Conservation (phyloP, 108 stramenopile genomes). For the Bacterosira constricta region DNA sequence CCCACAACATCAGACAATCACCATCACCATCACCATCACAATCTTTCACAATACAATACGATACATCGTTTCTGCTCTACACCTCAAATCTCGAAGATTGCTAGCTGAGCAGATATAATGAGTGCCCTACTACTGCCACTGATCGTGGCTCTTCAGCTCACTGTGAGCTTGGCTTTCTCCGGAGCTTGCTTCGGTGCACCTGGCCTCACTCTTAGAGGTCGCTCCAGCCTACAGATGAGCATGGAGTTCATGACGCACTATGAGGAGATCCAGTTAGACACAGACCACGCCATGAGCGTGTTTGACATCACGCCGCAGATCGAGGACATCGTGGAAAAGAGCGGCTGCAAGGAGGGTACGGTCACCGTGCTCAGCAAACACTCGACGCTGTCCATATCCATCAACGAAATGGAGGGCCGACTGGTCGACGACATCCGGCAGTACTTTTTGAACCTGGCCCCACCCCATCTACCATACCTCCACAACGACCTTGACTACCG, state of each 20-base stretch:
- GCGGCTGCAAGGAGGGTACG: slow-evolving; percentile 15
- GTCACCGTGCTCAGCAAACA: slow-evolving; percentile 27
- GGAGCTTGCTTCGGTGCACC: background rate
- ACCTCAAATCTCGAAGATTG: no score
- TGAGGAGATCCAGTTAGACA: slow-evolving; percentile 3
- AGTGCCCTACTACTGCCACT: background rate
- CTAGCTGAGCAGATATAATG: no score
- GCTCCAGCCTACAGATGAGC: background rate
- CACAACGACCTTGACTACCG: slow-evolving; percentile 45
- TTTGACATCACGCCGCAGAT: slow-evolving; percentile 15
- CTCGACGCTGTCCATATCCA: slow-evolving; percentile 11
- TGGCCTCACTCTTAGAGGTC: background rate
- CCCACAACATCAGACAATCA: no score
- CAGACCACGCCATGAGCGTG: slow-evolving; percentile 14
- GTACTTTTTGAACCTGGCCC: slow-evolving; percentile 23
- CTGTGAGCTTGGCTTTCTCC: background rate
- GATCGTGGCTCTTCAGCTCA: background rate
- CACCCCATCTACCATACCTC: slow-evolving; percentile 26
- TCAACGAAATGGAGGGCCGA: slow-evolving; percentile 29
- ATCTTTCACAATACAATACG: no score
- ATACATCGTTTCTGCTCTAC: no score
- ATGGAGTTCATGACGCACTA: slow-evolving; percentile 24
- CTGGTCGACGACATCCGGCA: slow-evolving; percentile 31
- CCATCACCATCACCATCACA: no score
- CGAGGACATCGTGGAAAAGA: background rate